Percentiles rank a stretch among this genome's conserved stretches.
phyloP scores from a whole-genome alignment of 2,329 filamentous ascomycete species.

The Trichoderma simmonsii region DNA sequence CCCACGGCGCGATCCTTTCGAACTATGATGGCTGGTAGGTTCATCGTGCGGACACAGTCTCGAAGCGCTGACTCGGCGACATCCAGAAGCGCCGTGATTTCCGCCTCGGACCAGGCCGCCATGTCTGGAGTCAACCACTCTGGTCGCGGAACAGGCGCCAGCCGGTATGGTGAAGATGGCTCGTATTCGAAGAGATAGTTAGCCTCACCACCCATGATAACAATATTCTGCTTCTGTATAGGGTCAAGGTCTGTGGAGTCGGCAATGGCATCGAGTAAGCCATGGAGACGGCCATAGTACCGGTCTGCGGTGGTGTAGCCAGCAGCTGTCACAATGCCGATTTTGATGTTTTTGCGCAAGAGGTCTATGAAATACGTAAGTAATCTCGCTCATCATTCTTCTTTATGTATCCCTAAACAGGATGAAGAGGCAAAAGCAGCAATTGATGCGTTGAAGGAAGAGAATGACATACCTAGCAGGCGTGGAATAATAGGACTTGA shows the following conservation, averaged over 20 bases:
- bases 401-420: no score
- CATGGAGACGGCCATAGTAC: constrained; percentile 84
- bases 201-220: constrained; percentile 93
- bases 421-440: no score
- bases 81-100: constrained; percentile 79
- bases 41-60: constrained; percentile 76
- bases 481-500: constrained; percentile 73
- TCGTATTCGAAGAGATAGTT: constrained; percentile 91
- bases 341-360: constrained; percentile 71
- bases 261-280: constrained; percentile 77
- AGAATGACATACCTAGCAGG: constrained; percentile 44
- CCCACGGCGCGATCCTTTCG: constrained; percentile 87
- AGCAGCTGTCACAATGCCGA: constrained; percentile 95
- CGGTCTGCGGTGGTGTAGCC: constrained; percentile 85
- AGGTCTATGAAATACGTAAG: constrained; percentile 49
- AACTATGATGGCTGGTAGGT: constrained; percentile 73
- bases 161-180: constrained; percentile 59
- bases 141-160: constrained; percentile 63
- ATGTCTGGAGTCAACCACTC: constrained; percentile 78
- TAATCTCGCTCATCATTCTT: no score
- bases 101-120: constrained; percentile 70
- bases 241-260: constrained; percentile 56
- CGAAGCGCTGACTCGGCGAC: constrained; percentile 80
- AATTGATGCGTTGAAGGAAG: accelerated
- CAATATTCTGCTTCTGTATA: constrained; percentile 70